Evolutionary conservation across 108 stramenopile species (phyloP).

Genomic region (Chaetoceros tenuissimus): DNA sequence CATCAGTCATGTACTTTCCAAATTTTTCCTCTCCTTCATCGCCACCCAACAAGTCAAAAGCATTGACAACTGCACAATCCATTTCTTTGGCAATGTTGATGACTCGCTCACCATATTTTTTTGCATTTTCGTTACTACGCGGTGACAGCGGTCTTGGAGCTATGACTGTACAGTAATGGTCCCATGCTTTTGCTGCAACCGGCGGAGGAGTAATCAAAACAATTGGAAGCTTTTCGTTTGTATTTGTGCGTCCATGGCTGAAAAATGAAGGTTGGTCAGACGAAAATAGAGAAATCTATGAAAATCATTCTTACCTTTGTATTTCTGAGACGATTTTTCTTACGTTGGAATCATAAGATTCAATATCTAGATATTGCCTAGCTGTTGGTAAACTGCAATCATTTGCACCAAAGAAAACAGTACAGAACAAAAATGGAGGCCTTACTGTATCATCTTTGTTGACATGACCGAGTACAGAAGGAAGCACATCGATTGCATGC

Average conservation of each 20-base stretch:
- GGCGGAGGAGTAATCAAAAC: slow-evolving; percentile 67
- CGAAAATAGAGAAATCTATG: neutral
- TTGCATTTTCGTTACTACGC: slow-evolving; percentile 30
- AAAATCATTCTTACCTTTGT: slow-evolving; percentile 9
- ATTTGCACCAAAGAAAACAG: slow-evolving; percentile 71
- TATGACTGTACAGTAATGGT: slow-evolving; percentile 14
- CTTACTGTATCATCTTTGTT: neutral
- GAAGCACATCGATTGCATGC: neutral
- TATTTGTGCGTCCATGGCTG: neutral
- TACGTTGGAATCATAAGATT: slow-evolving; percentile 41
- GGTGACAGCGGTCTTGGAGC: slow-evolving; percentile 31
- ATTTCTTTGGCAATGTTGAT: slow-evolving; percentile 24
- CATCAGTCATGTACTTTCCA: slow-evolving; percentile 41
- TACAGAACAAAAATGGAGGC: slow-evolving; percentile 17
- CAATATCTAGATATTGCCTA: slow-evolving; percentile 50
- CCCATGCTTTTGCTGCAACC: slow-evolving; percentile 43
- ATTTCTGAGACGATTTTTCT: slow-evolving; percentile 28
- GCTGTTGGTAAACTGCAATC: slow-evolving; percentile 51
- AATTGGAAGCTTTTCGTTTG: slow-evolving; percentile 21
- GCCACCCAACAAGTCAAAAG: slow-evolving; percentile 43
- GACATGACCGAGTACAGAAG: neutral
- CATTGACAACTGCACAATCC: slow-evolving; percentile 37
- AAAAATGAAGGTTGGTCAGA: neutral
- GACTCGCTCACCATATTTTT: slow-evolving; percentile 35
- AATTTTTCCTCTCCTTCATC: slow-evolving; percentile 2